Conservation (phyloP, 2,329 filamentous ascomycete genomes). For the Berkeleyomyces rouxiae region DNA sequence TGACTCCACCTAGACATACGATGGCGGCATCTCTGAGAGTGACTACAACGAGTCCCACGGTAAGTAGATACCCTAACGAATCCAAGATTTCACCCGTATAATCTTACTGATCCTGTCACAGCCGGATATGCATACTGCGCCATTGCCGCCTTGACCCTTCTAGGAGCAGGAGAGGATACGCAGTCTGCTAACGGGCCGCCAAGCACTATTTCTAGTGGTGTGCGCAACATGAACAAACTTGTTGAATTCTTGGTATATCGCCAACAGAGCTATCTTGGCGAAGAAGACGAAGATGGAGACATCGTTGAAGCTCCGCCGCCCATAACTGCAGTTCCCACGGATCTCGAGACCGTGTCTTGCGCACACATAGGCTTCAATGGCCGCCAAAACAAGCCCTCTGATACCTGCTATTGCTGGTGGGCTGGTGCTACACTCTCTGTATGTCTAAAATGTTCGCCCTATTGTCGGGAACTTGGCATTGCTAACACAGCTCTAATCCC, state of each 20-base stretch:
- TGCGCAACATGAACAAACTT: slow-evolving; percentile 21
- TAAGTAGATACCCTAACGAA: slow-evolving; percentile 23
- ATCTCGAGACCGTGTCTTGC: slow-evolving; percentile 1
- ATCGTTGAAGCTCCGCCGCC: slow-evolving; percentile 1
- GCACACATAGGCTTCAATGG: slow-evolving; percentile 69
- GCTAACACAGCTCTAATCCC: not conserved
- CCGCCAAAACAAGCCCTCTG: slow-evolving; percentile 74
- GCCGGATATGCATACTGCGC: slow-evolving; percentile 87
- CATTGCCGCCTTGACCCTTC: slow-evolving; percentile 57
- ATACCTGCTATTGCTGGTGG: slow-evolving; percentile 97
- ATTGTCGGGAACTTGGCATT: slow-evolving; percentile 20
- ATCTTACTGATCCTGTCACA: not conserved
- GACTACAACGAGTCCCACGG: slow-evolving; percentile 71
- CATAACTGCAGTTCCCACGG: slow-evolving; percentile 3
- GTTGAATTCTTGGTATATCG: slow-evolving; percentile 45
- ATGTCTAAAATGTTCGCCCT: slow-evolving; percentile 20
- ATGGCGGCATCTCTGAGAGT: slow-evolving; percentile 68
- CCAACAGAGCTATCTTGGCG: slow-evolving; percentile 44
- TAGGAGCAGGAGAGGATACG: slow-evolving; percentile 30
- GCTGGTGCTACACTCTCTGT: slow-evolving; percentile 47
- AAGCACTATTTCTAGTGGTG: slow-evolving; percentile 19
- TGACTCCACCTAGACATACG: slow-evolving; percentile 44
- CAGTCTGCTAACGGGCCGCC: slow-evolving; percentile 6
- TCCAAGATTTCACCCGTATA: slow-evolving; percentile 21
- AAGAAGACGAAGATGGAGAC: slow-evolving; percentile 29